Conservation (phyloP, 2,329 filamentous ascomycete genomes). For the Sphaerulina populicola region DNA sequence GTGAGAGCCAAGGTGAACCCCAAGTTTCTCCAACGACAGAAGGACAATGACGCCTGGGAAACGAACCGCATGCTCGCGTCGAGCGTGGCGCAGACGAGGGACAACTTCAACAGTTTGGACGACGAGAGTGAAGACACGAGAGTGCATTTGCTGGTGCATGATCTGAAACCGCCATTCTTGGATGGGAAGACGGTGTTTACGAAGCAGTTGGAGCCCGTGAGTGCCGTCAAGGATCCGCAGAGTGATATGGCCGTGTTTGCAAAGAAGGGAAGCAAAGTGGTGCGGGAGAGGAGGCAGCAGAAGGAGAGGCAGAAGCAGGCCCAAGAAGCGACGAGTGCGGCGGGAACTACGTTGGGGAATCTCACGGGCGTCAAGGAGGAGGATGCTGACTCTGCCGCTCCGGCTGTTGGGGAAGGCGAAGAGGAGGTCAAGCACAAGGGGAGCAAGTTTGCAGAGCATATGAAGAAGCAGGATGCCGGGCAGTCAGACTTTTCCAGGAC, state of each 20-base stretch:
- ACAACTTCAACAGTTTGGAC: slow-evolving; percentile 59
- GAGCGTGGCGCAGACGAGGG: slow-evolving; percentile 84
- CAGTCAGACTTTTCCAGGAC: slow-evolving; percentile 88
- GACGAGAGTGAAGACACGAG: slow-evolving; percentile 85
- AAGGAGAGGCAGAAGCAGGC: slow-evolving; percentile 90
- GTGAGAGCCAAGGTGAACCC: slow-evolving; percentile 45
- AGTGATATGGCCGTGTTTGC: slow-evolving; percentile 99
- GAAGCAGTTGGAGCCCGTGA: slow-evolving; percentile 90
- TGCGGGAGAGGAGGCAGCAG: slow-evolving; percentile 83
- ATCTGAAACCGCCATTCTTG: slow-evolving; percentile 85
- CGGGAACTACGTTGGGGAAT: slow-evolving; percentile 85
- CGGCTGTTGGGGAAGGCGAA: slow-evolving; percentile 52
- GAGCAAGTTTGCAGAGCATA: slow-evolving; percentile 79
- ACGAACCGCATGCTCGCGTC: slow-evolving; percentile 97
- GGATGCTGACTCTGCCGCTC: slow-evolving; percentile 74
- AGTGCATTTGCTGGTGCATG: slow-evolving; percentile 85
- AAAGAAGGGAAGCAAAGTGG: slow-evolving; percentile 85
- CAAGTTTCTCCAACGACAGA: slow-evolving; percentile 73
- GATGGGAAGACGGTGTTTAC: slow-evolving; percentile 95
- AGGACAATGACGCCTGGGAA: slow-evolving; percentile 96
- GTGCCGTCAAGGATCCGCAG: slow-evolving; percentile 83
- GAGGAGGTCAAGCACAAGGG: slow-evolving; percentile 53
- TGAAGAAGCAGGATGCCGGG: slow-evolving; percentile 74
- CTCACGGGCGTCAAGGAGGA: slow-evolving; percentile 93
- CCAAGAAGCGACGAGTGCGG: slow-evolving; percentile 86